Evolutionary conservation across 768 basidiomycete genomes (phyloP), one percentile per base, ranked within the genome.

Genomic region (Auricularia sp.): DNA sequence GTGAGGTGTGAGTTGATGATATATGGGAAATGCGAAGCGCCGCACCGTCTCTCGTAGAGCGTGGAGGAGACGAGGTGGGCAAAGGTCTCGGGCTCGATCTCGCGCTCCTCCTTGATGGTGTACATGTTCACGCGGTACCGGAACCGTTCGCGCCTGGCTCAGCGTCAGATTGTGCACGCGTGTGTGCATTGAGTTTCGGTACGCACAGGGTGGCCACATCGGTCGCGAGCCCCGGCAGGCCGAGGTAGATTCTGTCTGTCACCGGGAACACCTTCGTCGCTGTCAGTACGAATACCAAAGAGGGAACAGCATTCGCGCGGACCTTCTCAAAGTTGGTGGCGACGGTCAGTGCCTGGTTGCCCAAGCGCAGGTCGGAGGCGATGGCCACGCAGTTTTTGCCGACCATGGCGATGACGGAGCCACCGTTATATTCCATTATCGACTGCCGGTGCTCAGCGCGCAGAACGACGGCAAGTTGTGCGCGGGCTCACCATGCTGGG

Each of bases 341-440:
- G 61, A 98, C 86, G 42, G 90, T 87, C 70, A 95, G 74, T 5
- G 90, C 84, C 73, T 93, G 88, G 68, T 88, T 90, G 66, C 97
- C 97, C 63, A 98, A 79, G 67, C 96, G 85, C 69, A 96, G 73
- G 78, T 99, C 97, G 63, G 90, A 93, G 34, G 96, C 97, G 77
- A 98, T 98, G 62, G 97, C 97, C 61, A 99, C 97, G 75, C 97
- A 99, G 70, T 93, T 90, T 78, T 98, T 98, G 67, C 97, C 97
- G 66, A 90, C 89, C 97, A 99, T 99, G 80, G 97, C 97, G 77
- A 99, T 83, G 71, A 96, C 92, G 78, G 95, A 97, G 78, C 97
- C 97, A 80, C 95, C 95, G 82, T 97, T 98, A 67, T 87, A 81
- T 77, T 92, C 83, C 90, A 96, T 90, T 70, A 90, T 86, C 72